Evolutionary conservation across 2,329 filamentous ascomycete genomes (phyloP).

Genomic region (Colletotrichum neosansevieriae): DNA sequence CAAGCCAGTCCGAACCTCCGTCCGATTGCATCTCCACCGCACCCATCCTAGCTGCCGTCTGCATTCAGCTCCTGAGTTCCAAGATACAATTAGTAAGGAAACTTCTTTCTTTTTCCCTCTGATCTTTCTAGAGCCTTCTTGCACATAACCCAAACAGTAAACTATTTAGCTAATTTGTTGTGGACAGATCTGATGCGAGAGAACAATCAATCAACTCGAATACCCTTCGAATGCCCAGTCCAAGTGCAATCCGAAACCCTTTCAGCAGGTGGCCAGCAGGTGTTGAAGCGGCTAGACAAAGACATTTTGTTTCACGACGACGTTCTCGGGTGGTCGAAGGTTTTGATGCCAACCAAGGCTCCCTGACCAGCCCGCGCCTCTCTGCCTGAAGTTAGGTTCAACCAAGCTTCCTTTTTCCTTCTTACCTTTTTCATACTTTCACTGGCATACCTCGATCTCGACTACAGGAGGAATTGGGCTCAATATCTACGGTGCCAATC

Average conservation of each 20-base stretch:
- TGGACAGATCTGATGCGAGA: neutral
- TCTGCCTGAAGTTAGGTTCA: neutral
- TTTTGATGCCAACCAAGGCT: neutral
- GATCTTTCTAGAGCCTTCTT: neutral
- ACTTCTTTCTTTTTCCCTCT: neutral
- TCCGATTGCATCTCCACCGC: neutral
- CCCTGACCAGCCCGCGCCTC: neutral
- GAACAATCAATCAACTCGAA: neutral
- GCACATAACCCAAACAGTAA: neutral
- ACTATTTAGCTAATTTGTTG: neutral
- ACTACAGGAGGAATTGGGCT: neutral
- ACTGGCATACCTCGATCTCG: neutral
- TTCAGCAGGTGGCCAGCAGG: no score
- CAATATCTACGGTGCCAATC: neutral
- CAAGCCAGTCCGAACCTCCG: neutral
- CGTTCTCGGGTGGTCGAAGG: neutral
- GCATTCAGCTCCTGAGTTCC: neutral
- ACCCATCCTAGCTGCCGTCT: neutral
- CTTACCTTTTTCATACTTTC: neutral
- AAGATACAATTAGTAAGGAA: neutral
- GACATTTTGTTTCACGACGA: neutral
- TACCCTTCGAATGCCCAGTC: neutral
- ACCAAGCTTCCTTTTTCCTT: neutral
- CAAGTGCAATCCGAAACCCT: neutral
- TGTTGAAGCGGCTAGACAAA: neutral